A percentile compares a stretch with the other conserved stretches of the same genome.
phyloP scores from a whole-genome alignment of 2,329 filamentous ascomycete species.

The Sporothrix humicola region DNA sequence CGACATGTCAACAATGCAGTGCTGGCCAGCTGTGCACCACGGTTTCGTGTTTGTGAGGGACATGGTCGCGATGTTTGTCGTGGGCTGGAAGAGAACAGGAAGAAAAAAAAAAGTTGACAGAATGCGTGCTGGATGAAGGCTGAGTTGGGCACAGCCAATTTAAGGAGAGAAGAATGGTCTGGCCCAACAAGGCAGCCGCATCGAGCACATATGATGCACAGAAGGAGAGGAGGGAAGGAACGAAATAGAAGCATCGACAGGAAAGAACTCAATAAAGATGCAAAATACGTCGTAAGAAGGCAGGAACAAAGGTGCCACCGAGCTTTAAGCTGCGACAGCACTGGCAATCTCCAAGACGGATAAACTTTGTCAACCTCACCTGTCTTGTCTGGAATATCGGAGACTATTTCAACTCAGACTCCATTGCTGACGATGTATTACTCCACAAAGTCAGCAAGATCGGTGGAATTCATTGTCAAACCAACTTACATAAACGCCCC shows the following conservation, averaged over 20 bases:
- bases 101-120: no score
- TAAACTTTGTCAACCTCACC: neutral
- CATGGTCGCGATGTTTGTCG: no score
- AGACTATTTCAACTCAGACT: neutral
- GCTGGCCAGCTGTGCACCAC: neutral
- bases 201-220: no score
- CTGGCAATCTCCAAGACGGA: neutral
- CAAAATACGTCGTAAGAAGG: neutral
- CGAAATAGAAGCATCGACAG: no score
- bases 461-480: neutral
- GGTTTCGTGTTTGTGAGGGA: constrained; percentile 1
- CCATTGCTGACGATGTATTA: neutral
- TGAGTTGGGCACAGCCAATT: neutral
- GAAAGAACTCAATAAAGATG: no score
- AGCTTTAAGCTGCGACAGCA: neutral
- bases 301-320: neutral
- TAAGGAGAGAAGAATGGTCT: no score
- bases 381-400: neutral
- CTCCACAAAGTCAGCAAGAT: neutral
- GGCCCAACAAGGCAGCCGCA: no score
- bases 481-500: neutral
- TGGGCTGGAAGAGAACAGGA: neutral
- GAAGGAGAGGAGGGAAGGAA: no score
- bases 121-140: neutral
- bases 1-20: neutral